Evolutionary conservation across 2,329 filamentous ascomycete genomes (phyloP).

Genomic region (Aureobasidium mangrovei): DNA sequence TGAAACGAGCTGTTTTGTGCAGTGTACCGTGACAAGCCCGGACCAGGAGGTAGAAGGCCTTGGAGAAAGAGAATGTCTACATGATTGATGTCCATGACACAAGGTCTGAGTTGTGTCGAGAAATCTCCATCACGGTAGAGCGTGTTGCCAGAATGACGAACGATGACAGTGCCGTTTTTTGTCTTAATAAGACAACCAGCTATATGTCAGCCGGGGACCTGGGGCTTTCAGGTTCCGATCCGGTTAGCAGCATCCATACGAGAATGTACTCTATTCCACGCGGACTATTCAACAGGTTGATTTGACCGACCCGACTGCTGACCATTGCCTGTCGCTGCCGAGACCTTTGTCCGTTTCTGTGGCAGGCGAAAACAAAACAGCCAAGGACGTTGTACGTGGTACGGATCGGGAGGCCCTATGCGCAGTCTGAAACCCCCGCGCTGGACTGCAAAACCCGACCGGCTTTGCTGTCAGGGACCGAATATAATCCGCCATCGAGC

Average conservation of each 20-base stretch:
- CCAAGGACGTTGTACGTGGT: slow-evolving; percentile 4
- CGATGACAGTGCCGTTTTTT: background rate
- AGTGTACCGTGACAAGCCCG: no score
- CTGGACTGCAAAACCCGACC: background rate
- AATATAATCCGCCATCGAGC: background rate
- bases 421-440: slow-evolving; percentile 10
- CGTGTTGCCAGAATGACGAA: background rate
- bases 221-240: background rate
- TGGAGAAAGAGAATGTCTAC: no score
- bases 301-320: background rate
- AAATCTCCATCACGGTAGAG: no score
- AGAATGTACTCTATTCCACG: background rate
- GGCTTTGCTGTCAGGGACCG: slow-evolving; percentile 1
- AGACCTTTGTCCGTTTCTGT: background rate
- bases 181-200: background rate
- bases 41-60: no score
- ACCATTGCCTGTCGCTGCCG: background rate
- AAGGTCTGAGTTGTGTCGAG: no score
- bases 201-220: background rate
- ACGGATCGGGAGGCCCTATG: background rate
- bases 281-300: background rate
- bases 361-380: slow-evolving; percentile 7
- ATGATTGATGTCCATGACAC: no score
- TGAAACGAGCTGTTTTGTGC: no score
- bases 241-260: background rate